These are phyloP conservation scores for Penicillium bialowiezense DNA, from an alignment of 495 filamentous ascomycete species.

Conservation along the genomic window DNA sequence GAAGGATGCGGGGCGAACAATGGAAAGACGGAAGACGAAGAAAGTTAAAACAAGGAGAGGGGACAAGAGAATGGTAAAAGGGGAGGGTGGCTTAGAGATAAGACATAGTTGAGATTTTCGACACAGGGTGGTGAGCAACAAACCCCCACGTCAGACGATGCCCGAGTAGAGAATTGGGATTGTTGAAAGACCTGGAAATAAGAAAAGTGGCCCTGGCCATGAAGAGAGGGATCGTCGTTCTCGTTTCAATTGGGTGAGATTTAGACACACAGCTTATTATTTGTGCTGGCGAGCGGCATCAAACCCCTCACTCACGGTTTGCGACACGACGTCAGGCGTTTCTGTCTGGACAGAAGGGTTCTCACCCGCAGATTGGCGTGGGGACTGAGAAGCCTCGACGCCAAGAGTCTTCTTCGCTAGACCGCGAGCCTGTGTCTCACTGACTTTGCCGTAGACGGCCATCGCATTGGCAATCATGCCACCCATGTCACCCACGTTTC, in stretches of 20 bases:
- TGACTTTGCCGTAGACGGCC: constrained; percentile 93
- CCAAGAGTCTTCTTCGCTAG: constrained; percentile 55
- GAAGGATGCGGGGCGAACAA: constrained; percentile 8
- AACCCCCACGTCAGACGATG: not conserved
- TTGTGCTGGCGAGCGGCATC: constrained; percentile 48
- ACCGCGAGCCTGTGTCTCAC: constrained; percentile 70
- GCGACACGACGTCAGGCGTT: not conserved
- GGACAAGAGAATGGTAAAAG: constrained; percentile 1
- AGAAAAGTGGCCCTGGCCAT: not conserved
- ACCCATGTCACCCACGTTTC: constrained; percentile 95
- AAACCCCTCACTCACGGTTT: constrained; percentile 43
- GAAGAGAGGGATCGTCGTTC: constrained; percentile 10
- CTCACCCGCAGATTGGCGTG: constrained; percentile 12
- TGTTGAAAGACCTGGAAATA: constrained; percentile 6
- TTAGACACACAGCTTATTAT: constrained; percentile 15
- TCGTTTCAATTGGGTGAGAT: constrained; percentile 2
- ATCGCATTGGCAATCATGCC: constrained; percentile 97
- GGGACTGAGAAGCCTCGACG: constrained; percentile 13
- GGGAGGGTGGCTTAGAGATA: not conserved
- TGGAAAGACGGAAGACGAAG: not conserved
- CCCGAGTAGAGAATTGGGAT: not conserved
- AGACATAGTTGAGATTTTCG: not conserved
- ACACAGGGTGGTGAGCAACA: constrained; percentile 7
- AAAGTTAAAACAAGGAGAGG: not conserved
- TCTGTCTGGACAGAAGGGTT: constrained; percentile 1